Evolutionary conservation across 2,329 filamentous ascomycete species (phyloP), one percentile per base, ranked within the genome.

Genomic region (Verticillium albo-atrum): DNA sequence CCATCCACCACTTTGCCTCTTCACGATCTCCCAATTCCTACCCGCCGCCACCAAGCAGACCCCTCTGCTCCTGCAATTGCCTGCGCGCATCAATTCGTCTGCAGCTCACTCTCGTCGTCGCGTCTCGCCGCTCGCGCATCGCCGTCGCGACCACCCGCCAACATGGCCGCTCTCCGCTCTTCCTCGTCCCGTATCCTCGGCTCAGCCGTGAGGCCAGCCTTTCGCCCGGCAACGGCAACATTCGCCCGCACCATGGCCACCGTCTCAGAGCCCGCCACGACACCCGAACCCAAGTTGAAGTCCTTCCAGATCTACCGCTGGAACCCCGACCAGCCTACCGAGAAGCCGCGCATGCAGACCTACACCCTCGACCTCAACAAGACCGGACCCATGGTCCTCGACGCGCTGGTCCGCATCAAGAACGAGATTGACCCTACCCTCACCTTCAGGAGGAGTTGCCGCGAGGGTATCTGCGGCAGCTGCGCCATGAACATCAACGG

Each of bases 401-500:
- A 99, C 76, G 95, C 95, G 59, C 81, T 99, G 70, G 95, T 99
- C 76, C 85, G 94, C 70, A 97, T 99, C 80, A 99, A 99, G 90
- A 99, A 99, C 78, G 95, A 99, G 85, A 79, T 96, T 64, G 95
- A 99, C 77, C 92, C 95, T 56, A 98, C 95, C 53, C 79, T 99
- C 71, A 98, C 95, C 58, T 99, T 99, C 84, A 87, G 95, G 74
- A 81, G 95, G 76, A 96, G 91, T 77, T 99, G 95, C 81, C 85
- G 95, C 79, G 95, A 99, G 85, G 95, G 95, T 68, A 99, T 99
- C 72, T 99, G 95, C 74, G 95, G 95, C 67, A 96, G 91, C 77
- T 99, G 95, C 75, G 95, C 95, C 67, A 99, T 99, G 95, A 99
- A 99, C 84, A 98, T 99, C 75, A 96, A 98, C 76, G 95, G 95